Base-by-base conservation (phyloP, 2,329 filamentous ascomycete genomes). In the Magnaporthales sp. region DNA sequence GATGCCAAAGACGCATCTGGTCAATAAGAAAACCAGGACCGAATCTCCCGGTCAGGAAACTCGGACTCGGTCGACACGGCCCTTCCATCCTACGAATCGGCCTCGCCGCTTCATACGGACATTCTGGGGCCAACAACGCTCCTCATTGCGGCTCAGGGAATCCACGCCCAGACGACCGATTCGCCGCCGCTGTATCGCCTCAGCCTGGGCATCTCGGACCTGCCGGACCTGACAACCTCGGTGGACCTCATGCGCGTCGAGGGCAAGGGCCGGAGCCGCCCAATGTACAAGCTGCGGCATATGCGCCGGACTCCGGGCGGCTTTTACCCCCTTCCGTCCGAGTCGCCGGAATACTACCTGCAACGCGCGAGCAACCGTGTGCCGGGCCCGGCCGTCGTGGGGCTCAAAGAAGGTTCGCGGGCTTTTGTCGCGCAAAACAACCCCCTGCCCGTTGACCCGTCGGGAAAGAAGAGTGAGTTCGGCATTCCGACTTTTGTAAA, bases 401-500 rank as follows among this genome's bases (percentile, higher is more conserved):
- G 38, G 15, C 19, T 2, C 31, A 2, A 63, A 32, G 29, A 32
- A 24, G 29, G 15, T n/a, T 32, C 61, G 61, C 19, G 30, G 10
- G 60, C 26, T 62, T 1, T 3, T 62, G 9, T 31, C 60, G 13
- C 27, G 61, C 19, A 63, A 24, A 13, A n/a, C 31, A 8, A 38
- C 7, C 31, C 32, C 22, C 24, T 63, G 62, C 31, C 62, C 13
- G 22, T 63, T 10, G 62, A 51, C 24, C 32, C 46, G 62, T 63
- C 62, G 4, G 62, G 62, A 19, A 63, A 51, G 32, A 19, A 4
- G 9, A 63, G 62, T 31, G 6, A 51, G n/a, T 63, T 51, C 31
- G 62, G 62, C 31, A 63, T 51, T 22, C 62, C 31, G 10, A 63
- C 62, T 24, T 63, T 63, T 46, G 31, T 46, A 5, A 63, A 63